phyloP scores from a whole-genome alignment of 176 grass and related monocot genomes.

The Saccharum officinarum region DNA sequence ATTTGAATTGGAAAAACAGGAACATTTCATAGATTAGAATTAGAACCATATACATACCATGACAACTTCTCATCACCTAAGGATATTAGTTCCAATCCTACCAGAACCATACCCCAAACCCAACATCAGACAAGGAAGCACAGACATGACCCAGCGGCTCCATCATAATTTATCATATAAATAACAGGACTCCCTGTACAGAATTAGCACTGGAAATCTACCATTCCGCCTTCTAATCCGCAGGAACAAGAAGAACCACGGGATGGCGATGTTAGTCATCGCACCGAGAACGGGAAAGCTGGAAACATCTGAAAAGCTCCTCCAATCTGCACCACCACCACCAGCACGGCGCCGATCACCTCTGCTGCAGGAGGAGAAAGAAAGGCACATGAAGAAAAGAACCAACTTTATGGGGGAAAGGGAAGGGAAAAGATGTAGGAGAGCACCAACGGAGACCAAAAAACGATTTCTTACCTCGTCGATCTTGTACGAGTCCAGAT shows the following conservation, averaged over 20 bases:
- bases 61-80: constrained; percentile 8
- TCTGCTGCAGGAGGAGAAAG: constrained; percentile 33
- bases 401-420: neutral
- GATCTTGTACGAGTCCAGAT: constrained; percentile 46
- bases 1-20: neutral
- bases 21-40: constrained; percentile 24
- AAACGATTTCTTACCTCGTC: constrained; percentile 30
- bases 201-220: constrained; percentile 17
- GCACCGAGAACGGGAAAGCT: neutral
- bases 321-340: constrained; percentile 28
- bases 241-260: constrained; percentile 16
- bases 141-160: neutral
- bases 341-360: constrained; percentile 30
- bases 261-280: constrained; percentile 17
- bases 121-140: neutral
- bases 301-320: constrained; percentile 18
- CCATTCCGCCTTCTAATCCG: constrained; percentile 2
- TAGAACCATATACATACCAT: constrained; percentile 35
- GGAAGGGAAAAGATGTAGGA: neutral
- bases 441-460: neutral
- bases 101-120: constrained; percentile 12
- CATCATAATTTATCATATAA: neutral
- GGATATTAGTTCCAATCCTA: constrained; percentile 7
- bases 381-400: constrained; percentile 30
- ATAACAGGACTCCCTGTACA: constrained; percentile 4